These are phyloP conservation scores for Termitomyces titanicus DNA, from an alignment of 768 basidiomycete species.

Conservation along the genomic window DNA sequence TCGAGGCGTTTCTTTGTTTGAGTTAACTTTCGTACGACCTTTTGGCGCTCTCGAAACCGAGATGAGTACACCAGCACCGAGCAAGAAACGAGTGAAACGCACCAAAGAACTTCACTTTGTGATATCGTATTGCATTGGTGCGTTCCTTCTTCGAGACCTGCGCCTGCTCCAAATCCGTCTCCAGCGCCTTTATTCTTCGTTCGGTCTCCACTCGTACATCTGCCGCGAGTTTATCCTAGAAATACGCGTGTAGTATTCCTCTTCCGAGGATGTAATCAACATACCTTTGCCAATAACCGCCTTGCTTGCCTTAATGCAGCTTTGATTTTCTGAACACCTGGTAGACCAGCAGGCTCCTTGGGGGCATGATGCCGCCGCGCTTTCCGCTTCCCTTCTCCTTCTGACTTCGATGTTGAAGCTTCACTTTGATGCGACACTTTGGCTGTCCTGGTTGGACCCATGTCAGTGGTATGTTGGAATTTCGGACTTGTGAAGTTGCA, in stretches of 20 bases:
- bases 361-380: slow-evolving; percentile 18
- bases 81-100: slow-evolving; percentile 14
- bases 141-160: slow-evolving; percentile 67
- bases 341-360: slow-evolving; percentile 32
- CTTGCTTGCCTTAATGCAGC: slow-evolving; percentile 79
- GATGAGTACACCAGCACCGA: neutral
- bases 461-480: slow-evolving; percentile 2
- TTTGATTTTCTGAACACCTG: slow-evolving; percentile 86
- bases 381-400: slow-evolving; percentile 23
- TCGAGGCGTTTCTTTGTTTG: slow-evolving; percentile 57
- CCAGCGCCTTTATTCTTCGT: slow-evolving; percentile 69
- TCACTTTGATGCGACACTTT: slow-evolving; percentile 8
- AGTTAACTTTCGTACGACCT: slow-evolving; percentile 73
- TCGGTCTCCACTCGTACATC: slow-evolving; percentile 81
- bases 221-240: slow-evolving; percentile 77
- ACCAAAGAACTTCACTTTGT: slow-evolving; percentile 96
- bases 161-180: slow-evolving; percentile 66
- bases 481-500: slow-evolving; percentile 1
- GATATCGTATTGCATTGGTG: slow-evolving; percentile 73
- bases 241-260: neutral
- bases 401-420: slow-evolving; percentile 9
- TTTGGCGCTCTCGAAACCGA: slow-evolving; percentile 71
- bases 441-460: slow-evolving; percentile 18
- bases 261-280: neutral
- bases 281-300: slow-evolving; percentile 76